These are phyloP conservation scores for Rhododendron molle DNA, from an alignment of 148 eudicot genomes.

Conservation along the genomic window DNA sequence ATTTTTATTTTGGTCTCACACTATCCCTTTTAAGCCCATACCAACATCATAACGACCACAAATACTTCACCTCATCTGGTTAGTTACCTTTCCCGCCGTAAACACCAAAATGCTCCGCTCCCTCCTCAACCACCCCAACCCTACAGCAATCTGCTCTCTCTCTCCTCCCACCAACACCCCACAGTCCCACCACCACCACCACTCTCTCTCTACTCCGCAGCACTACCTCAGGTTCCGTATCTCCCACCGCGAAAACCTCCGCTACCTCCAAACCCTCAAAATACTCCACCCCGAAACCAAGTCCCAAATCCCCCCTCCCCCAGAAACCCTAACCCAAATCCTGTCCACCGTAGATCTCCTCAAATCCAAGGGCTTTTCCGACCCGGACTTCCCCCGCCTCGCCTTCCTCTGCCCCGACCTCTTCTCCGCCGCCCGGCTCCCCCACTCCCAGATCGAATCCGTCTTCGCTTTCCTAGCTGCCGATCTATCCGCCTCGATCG, in stretches of 20 bases:
- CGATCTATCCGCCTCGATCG: constrained; percentile 36
- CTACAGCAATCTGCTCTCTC: background rate
- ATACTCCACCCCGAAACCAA: constrained; percentile 29
- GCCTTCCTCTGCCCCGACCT: constrained; percentile 39
- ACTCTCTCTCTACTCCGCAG: constrained; percentile 6
- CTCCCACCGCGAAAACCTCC: constrained; percentile 35
- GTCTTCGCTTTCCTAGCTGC: constrained; percentile 38
- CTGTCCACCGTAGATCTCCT: constrained; percentile 41
- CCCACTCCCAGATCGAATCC: constrained; percentile 32
- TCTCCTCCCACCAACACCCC: background rate
- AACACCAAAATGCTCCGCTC: constrained; percentile 16
- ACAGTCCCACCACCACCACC: constrained; percentile 7
- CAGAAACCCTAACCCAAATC: constrained; percentile 30
- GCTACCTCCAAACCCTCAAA: constrained; percentile 42
- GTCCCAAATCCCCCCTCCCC: constrained; percentile 31
- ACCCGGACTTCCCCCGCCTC: constrained; percentile 38
- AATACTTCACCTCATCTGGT: background rate
- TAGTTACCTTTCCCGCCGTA: background rate
- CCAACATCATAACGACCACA: background rate
- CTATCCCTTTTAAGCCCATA: no score
- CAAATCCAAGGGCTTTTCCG: constrained; percentile 51
- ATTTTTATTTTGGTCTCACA: no score
- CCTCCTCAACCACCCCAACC: background rate
- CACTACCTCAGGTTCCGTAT: constrained; percentile 19
- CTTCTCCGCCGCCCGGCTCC: constrained; percentile 34